phyloP scores from a whole-genome alignment of 345 rosid genomes.

The Euphorbia tirucalli region DNA sequence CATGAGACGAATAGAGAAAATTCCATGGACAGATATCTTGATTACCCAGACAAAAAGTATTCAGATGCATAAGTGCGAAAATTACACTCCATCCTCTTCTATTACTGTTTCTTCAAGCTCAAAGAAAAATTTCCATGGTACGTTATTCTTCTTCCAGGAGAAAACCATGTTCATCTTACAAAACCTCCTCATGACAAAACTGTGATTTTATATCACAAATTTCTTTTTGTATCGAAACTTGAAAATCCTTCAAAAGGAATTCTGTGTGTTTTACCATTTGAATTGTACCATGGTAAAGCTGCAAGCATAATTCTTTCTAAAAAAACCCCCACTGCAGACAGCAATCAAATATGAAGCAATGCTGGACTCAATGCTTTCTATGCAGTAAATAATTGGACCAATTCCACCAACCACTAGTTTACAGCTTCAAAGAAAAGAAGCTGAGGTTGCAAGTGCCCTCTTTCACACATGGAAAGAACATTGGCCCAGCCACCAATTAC shows the following conservation, averaged over 20 bases:
- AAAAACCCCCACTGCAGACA: constrained; percentile 20
- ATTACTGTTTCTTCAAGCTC: constrained; percentile 16
- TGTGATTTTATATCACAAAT: constrained; percentile 19
- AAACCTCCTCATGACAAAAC: constrained; percentile 21
- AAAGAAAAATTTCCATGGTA: constrained; percentile 13
- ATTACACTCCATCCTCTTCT: constrained; percentile 27
- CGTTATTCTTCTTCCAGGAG: constrained; percentile 25
- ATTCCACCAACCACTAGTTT: constrained; percentile 35
- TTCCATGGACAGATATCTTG: constrained; percentile 10
- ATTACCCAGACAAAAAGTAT: not conserved
- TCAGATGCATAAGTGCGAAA: constrained; percentile 17
- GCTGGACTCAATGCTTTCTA: constrained; percentile 14
- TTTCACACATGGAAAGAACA: constrained; percentile 72
- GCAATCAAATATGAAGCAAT: constrained; percentile 18
- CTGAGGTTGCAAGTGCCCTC: constrained; percentile 96
- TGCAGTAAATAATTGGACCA: constrained; percentile 24
- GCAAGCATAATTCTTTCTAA: constrained; percentile 15
- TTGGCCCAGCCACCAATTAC: constrained; percentile 86
- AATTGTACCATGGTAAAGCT: constrained; percentile 25
- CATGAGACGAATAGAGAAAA: constrained; percentile 1
- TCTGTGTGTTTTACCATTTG: constrained; percentile 15
- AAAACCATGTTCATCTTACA: constrained; percentile 23
- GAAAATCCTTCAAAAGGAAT: constrained; percentile 16
- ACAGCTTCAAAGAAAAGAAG: constrained; percentile 85
- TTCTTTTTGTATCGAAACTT: constrained; percentile 13